Percentiles rank a stretch among this genome's conserved stretches.
phyloP scores from a whole-genome alignment of 1,284 basidiomycete genomes.

The Malassezia brasiliensis region DNA sequence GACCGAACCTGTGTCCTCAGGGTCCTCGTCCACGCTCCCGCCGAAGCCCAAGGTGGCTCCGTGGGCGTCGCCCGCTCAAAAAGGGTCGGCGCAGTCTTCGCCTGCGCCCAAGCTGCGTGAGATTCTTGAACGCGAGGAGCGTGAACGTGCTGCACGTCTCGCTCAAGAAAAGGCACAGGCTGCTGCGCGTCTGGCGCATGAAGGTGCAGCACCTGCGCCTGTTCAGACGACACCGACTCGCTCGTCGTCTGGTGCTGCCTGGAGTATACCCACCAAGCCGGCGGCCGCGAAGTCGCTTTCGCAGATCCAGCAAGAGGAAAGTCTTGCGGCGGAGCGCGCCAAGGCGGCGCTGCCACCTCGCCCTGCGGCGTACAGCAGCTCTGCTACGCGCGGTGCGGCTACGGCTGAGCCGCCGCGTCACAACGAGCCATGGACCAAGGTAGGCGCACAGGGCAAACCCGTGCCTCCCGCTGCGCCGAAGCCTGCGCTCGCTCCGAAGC shows the following conservation, averaged over 20 bases:
- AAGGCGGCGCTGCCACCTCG: slow-evolving; percentile 56
- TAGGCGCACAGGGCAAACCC: slow-evolving; percentile 3
- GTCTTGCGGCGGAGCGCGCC: slow-evolving; percentile 52
- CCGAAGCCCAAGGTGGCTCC: slow-evolving; percentile 16
- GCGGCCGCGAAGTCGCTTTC: slow-evolving; percentile 82
- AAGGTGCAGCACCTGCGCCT: slow-evolving; percentile 55
- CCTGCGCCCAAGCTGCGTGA: slow-evolving; percentile 63
- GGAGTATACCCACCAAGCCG: slow-evolving; percentile 19
- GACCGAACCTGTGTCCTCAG: too few relatives aligned
- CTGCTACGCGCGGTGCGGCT: slow-evolving; percentile 30
- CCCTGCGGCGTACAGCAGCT: slow-evolving; percentile 36
- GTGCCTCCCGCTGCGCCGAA: slow-evolving; percentile 1
- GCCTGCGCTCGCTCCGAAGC: slow-evolving; percentile 7
- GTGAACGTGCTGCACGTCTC: slow-evolving; percentile 26
- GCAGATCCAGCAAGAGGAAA: slow-evolving; percentile 94
- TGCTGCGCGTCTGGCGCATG: slow-evolving; percentile 25
- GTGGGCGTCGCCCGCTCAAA: slow-evolving; percentile 8
- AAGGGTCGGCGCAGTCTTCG: slow-evolving; percentile 22
- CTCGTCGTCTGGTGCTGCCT: slow-evolving; percentile 27
- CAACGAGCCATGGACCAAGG: slow-evolving; percentile 9
- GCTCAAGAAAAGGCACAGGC: not conserved
- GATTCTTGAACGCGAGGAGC: slow-evolving; percentile 87
- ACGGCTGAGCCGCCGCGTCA: not conserved
- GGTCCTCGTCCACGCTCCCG: not conserved
- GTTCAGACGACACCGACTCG: slow-evolving; percentile 54